Percentiles rank a stretch among this genome's conserved stretches.
Conservation (phyloP, 1,139 yeast species). For the Lodderomyces pseudojiufengensis region DNA sequence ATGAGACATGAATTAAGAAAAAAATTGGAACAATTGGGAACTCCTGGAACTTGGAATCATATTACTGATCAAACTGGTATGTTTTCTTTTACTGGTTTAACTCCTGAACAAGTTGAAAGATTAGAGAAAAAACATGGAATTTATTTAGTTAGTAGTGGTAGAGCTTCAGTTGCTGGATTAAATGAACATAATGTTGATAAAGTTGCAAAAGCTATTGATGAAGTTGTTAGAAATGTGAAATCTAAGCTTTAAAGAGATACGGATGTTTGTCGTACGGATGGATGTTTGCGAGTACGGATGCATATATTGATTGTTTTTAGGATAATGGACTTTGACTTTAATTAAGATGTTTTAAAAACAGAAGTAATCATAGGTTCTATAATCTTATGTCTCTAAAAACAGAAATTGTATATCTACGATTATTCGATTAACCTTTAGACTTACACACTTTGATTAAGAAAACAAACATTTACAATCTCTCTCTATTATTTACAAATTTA, state of each 20-base stretch:
- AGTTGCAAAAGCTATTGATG: slow-evolving; percentile 82
- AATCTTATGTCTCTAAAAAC: too few species aligned
- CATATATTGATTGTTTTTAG: too few species aligned
- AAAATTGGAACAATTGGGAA: slow-evolving; percentile 55
- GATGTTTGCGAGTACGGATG: too few species aligned
- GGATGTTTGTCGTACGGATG: too few species aligned
- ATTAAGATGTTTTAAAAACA: too few species aligned
- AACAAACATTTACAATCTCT: too few species aligned
- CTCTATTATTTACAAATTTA: too few species aligned
- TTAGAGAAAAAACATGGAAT: slow-evolving; percentile 77
- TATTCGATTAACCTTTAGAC: too few species aligned
- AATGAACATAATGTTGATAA: slow-evolving; percentile 73
- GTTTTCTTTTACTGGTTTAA: slow-evolving; percentile 92
- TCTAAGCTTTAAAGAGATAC: not conserved
- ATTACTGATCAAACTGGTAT: slow-evolving; percentile 90
- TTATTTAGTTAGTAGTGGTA: slow-evolving; percentile 75
- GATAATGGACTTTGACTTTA: too few species aligned
- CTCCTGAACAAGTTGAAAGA: slow-evolving; percentile 73
- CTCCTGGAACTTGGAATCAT: slow-evolving; percentile 94
- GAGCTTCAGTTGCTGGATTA: slow-evolving; percentile 93
- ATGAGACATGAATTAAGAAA: slow-evolving; percentile 72
- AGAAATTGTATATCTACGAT: too few species aligned
- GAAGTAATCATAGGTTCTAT: too few species aligned
- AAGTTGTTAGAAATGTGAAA: slow-evolving; percentile 51
- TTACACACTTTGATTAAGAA: too few species aligned